Percentiles rank a stretch among this genome's conserved stretches.
These are phyloP conservation scores for Pistacia vera DNA, from an alignment of 345 rosid species.

Conservation along the genomic window DNA sequence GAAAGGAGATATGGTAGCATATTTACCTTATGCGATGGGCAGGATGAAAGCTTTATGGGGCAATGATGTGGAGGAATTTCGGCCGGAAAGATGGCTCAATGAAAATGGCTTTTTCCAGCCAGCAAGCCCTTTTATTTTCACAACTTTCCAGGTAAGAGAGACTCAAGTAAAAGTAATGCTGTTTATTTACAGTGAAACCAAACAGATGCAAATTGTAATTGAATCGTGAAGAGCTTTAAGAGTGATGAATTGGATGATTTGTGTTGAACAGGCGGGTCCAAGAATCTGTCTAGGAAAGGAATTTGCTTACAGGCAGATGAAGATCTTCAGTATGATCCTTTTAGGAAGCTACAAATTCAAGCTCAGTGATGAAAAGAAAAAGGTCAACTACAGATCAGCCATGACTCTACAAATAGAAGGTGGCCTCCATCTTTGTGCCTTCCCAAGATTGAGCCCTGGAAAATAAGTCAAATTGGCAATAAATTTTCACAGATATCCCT, in stretches of 20 bases:
- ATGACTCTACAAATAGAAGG: slow-evolving; percentile 29
- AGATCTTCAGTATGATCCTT: slow-evolving; percentile 25
- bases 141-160: slow-evolving; percentile 30
- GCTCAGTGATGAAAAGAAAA: slow-evolving; percentile 17
- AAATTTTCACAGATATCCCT: no score
- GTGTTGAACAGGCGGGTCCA: slow-evolving; percentile 29
- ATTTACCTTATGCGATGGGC: slow-evolving; percentile 33
- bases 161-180: neutral
- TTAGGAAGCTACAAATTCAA: slow-evolving; percentile 22
- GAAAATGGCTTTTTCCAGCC: slow-evolving; percentile 24
- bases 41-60: slow-evolving; percentile 36
- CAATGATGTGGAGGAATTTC: slow-evolving; percentile 28
- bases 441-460: slow-evolving; percentile 15
- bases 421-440: slow-evolving; percentile 30
- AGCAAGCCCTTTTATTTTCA: slow-evolving; percentile 31
- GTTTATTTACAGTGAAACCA: no score
- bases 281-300: slow-evolving; percentile 36
- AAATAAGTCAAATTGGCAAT: neutral
- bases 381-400: slow-evolving; percentile 12
- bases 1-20: slow-evolving; percentile 25
- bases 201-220: neutral
- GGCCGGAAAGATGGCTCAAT: slow-evolving; percentile 38
- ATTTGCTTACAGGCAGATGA: slow-evolving; percentile 36
- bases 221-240: neutral
- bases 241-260: neutral